Conservation (phyloP, 2,329 filamentous ascomycete genomes). For the Lecanicillium sp. region DNA sequence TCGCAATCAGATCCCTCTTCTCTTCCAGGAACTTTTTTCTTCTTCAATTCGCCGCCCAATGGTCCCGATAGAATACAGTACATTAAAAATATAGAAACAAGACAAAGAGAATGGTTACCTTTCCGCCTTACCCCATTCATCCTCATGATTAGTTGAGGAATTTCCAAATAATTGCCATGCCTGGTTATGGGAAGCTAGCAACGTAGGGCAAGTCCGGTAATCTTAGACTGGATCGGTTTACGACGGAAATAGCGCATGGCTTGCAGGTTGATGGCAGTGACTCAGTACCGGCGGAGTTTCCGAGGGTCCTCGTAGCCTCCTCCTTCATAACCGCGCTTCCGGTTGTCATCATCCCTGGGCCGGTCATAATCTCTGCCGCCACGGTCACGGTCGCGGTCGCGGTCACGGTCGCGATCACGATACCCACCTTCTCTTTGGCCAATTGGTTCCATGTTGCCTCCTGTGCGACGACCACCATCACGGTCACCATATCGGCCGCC, state of each 20-base stretch:
- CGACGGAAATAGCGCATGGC: not conserved
- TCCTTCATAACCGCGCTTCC: constrained; percentile 69
- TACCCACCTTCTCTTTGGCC: constrained; percentile 57
- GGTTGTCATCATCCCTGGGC: constrained; percentile 49
- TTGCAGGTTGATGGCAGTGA: not conserved
- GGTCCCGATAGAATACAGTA: no score
- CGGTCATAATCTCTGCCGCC: constrained; percentile 43
- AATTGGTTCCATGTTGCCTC: constrained; percentile 80
- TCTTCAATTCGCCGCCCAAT: no score
- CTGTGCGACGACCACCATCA: constrained; percentile 43
- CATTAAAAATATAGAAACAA: not conserved
- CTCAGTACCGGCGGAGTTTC: constrained; percentile 57
- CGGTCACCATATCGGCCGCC: constrained; percentile 38
- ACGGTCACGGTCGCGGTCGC: constrained; percentile 30
- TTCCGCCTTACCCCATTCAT: constrained; percentile 6
- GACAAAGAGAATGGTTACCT: constrained; percentile 8
- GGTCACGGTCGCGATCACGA: constrained; percentile 39
- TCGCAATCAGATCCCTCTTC: no score
- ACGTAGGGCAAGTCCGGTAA: no score
- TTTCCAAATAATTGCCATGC: no score
- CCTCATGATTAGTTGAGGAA: no score
- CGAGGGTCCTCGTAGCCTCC: constrained; percentile 71
- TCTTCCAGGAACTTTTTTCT: no score
- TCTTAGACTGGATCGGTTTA: no score
- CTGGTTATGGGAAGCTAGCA: no score